Conservation (phyloP, 257 asterid species). For the Nicotiana attenuata region DNA sequence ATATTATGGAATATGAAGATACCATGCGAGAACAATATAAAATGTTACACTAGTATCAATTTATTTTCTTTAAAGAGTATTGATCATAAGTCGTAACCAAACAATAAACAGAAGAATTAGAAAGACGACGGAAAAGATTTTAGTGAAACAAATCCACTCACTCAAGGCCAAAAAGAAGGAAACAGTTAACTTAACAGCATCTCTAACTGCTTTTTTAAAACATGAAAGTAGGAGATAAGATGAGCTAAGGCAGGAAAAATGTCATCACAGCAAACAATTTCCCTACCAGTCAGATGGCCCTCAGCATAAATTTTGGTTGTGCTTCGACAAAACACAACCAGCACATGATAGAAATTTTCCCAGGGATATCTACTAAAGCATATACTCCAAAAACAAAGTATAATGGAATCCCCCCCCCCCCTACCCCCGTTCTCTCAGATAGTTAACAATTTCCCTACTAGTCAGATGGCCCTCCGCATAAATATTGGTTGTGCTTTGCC, state of each 20-base stretch:
- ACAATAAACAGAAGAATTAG: background rate
- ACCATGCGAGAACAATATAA: background rate
- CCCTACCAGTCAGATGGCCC: background rate
- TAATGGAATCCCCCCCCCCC: background rate
- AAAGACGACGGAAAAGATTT: background rate
- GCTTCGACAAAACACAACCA: background rate
- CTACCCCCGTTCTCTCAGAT: background rate
- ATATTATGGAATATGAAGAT: background rate
- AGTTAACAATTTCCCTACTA: background rate
- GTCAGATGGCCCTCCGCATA: background rate
- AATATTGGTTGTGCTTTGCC: background rate
- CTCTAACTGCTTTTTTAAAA: background rate
- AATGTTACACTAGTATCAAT: background rate
- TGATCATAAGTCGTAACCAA: background rate
- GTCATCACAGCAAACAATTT: background rate
- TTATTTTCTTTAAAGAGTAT: background rate
- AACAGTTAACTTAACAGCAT: background rate
- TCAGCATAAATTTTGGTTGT: background rate
- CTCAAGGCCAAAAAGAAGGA: background rate
- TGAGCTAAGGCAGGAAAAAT: background rate
- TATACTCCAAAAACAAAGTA: background rate
- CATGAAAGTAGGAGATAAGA: background rate
- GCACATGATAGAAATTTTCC: background rate
- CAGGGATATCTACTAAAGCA: background rate
- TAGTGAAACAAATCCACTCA: background rate